phyloP scores from a whole-genome alignment of 306 rosid species.

The Cicer judaicum region DNA sequence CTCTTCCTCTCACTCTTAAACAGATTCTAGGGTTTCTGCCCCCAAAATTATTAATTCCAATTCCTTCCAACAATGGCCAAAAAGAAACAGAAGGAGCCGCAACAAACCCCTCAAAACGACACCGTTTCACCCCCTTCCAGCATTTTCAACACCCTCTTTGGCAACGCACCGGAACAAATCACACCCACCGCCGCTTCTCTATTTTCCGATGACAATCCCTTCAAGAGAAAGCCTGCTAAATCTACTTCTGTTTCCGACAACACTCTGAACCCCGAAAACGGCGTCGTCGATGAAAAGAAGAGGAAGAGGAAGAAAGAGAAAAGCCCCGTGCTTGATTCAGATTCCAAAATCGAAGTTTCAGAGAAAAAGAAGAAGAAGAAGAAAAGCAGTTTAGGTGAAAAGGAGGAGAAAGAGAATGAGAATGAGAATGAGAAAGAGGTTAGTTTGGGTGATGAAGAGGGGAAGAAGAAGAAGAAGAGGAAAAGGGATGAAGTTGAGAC shows the following conservation, averaged over 20 bases:
- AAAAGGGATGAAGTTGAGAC: constrained; percentile 88
- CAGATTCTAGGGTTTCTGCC: constrained; percentile 41
- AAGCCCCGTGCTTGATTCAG: constrained; percentile 12
- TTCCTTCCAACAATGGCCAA: constrained; percentile 59
- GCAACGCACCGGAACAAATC: constrained; percentile 43
- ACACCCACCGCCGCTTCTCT: constrained; percentile 52
- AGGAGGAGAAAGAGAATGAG: not conserved
- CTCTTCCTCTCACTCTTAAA: not conserved
- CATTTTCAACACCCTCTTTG: constrained; percentile 66
- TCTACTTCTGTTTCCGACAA: constrained; percentile 11
- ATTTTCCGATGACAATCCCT: constrained; percentile 80
- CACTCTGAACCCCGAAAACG: constrained; percentile 7
- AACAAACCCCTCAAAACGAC: constrained; percentile 39
- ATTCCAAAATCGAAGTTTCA: constrained; percentile 42
- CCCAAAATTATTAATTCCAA: not conserved
- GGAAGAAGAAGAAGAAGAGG: constrained; percentile 62
- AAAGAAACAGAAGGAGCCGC: constrained; percentile 51
- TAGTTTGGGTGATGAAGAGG: constrained; percentile 17
- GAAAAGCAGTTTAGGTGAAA: constrained; percentile 39
- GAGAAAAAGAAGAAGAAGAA: constrained; percentile 57
- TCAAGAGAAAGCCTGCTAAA: constrained; percentile 54
- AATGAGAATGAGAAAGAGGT: not conserved
- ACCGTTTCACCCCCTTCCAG: constrained; percentile 52
- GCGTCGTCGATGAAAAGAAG: constrained; percentile 43
- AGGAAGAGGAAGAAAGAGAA: constrained; percentile 54